Conservation (phyloP, 148 eudicot genomes). For the Amaranthus hypochondriacus region DNA sequence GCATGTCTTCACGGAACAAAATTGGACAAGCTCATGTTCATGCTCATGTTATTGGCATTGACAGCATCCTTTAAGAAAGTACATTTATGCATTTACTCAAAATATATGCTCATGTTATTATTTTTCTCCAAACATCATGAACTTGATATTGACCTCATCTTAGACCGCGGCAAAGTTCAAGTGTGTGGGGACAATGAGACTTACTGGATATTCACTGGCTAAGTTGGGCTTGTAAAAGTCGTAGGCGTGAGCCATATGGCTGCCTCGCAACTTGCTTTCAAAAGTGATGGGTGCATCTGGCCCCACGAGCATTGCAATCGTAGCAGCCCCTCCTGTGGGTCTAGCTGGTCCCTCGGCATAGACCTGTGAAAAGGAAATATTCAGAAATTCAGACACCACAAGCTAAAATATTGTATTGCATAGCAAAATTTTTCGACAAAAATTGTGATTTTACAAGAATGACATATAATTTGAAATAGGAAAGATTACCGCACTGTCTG, state of each 20-base stretch:
- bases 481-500: conserved; percentile 88
- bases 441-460: background rate
- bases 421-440: background rate
- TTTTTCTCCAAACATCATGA: background rate
- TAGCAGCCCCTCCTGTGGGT: conserved; percentile 98
- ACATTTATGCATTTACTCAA: background rate
- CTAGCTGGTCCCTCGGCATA: conserved; percentile 98
- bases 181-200: conserved; percentile 7
- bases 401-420: too few species aligned
- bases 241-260: conserved; percentile 94
- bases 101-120: background rate
- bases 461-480: background rate
- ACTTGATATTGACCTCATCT: background rate
- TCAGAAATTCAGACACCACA: background rate
- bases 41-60: background rate
- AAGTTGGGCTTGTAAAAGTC: conserved; percentile 98
- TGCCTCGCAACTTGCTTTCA: conserved; percentile 90
- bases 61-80: background rate
- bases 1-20: background rate
- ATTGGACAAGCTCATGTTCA: background rate
- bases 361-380: conserved; percentile 46
- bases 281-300: conserved; percentile 91
- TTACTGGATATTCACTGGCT: conserved; percentile 99
- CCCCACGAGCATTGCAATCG: conserved; percentile 93
- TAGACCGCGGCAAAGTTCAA: background rate